Percentiles rank a stretch among this genome's conserved stretches.
Evolutionary conservation across 2,329 filamentous ascomycete genomes (phyloP).

Genomic region (Cercospora sesami): DNA sequence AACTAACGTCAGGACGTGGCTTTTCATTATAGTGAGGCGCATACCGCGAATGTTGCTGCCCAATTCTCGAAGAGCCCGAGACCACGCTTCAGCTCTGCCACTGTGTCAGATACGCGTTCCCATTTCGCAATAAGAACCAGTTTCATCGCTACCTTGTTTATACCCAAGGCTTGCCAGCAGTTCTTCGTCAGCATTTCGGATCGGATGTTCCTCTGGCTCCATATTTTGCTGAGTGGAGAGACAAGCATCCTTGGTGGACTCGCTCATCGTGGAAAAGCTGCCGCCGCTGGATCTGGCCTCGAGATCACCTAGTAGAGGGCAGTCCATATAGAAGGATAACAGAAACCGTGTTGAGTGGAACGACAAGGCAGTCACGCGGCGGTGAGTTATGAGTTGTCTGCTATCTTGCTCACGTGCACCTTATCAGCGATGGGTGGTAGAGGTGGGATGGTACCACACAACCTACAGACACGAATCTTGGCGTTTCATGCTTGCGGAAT

Average conservation of each 20-base stretch:
- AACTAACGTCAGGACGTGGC: not conserved
- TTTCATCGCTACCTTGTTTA: not conserved
- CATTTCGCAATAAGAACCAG: too few relatives aligned
- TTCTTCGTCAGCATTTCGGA: not conserved
- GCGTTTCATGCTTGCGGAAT: not conserved
- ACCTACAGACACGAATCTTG: not conserved
- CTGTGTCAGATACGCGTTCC: not conserved
- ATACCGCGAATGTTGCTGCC: not conserved
- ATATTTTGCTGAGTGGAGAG: not conserved
- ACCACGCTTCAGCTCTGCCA: not conserved
- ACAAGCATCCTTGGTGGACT: not conserved
- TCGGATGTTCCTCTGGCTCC: not conserved
- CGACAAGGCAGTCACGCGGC: not conserved
- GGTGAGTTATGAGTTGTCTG: not conserved
- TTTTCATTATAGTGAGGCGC: not conserved
- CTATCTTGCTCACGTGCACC: not conserved
- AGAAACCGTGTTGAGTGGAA: not conserved
- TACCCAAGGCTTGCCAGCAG: not conserved
- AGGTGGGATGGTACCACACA: not conserved
- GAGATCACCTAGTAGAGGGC: not conserved
- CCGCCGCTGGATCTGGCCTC: not conserved
- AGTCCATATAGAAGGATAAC: not conserved
- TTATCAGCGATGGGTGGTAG: not conserved
- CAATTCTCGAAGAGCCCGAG: not conserved
- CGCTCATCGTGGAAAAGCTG: not conserved